Evolutionary conservation across 164 flowering plant genomes (phyloP).

Genomic region (Magnolia officinalis): DNA sequence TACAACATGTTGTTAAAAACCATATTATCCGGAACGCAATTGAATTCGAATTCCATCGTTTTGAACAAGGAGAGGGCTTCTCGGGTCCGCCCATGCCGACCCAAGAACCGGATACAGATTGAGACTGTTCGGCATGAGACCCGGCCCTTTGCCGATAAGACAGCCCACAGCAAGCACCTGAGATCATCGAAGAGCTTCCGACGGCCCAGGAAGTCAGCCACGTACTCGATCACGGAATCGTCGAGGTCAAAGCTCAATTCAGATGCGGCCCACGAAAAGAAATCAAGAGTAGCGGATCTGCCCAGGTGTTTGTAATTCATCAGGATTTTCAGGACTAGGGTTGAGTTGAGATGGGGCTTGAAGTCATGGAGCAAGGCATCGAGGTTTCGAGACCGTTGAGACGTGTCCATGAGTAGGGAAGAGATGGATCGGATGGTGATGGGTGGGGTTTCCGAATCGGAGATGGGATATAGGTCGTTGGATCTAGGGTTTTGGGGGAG

Average conservation of each 20-base stretch:
- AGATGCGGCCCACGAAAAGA: slow-evolving; percentile 47
- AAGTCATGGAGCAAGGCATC: slow-evolving; percentile 25
- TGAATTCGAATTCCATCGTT: slow-evolving; percentile 36
- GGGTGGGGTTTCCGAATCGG: slow-evolving; percentile 6
- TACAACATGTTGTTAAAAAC: slow-evolving; percentile 39
- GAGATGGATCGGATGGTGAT: slow-evolving; percentile 21
- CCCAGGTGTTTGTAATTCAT: slow-evolving; percentile 28
- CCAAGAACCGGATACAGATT: slow-evolving; percentile 42
- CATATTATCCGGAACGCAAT: slow-evolving; percentile 37
- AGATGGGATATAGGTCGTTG: background rate
- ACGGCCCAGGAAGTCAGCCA: slow-evolving; percentile 46
- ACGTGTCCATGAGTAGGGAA: slow-evolving; percentile 22
- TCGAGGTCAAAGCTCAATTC: slow-evolving; percentile 39
- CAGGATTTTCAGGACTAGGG: slow-evolving; percentile 31
- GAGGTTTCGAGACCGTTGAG: slow-evolving; percentile 9
- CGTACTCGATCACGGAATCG: slow-evolving; percentile 41
- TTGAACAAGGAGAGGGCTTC: slow-evolving; percentile 40
- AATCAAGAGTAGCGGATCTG: slow-evolving; percentile 26
- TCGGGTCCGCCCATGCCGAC: slow-evolving; percentile 38
- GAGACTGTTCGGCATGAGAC: slow-evolving; percentile 32
- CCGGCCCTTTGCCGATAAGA: slow-evolving; percentile 17
- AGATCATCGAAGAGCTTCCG: slow-evolving; percentile 55
- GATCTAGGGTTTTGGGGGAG: background rate
- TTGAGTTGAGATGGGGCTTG: slow-evolving; percentile 26
- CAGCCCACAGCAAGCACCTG: slow-evolving; percentile 23